Evolutionary conservation across 805 yeast genomes (phyloP), one percentile per base, ranked within the genome.

Genomic region (Barnettozyma californica): DNA sequence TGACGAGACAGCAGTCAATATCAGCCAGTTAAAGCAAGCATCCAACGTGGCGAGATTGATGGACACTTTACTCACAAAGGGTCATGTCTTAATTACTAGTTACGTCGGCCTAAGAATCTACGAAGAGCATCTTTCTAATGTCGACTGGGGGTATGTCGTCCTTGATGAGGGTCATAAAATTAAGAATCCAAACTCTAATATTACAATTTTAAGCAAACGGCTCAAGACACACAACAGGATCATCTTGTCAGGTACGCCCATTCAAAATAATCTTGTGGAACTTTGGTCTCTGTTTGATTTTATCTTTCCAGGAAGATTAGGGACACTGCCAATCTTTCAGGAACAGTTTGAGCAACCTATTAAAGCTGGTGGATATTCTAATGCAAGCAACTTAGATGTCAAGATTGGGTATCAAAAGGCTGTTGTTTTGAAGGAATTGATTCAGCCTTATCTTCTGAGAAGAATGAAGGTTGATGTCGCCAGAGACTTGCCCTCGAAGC

Each of bases 401-500:
- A 97, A 92, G 62, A 84, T 97, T 1, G 97, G 97, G 2, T 91
- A 88, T 62, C 89, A 89, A 63, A 94, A 98, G 69, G 99, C 99
- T 0, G 94, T 91, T 5, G 83, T 92, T 2, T 68, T 94, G 45
- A 73, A 96, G 44, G 96, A 94, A 58, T 67, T 92, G 55, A 88
- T 94, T 10, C 81, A 96, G 3, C 99, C 99, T 0, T 94, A 90
- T 64, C 68, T 94, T 46, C 68, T 94, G 43, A 71, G 99, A 54
- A 71, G 99, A 44, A 82, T 94, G 64, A 94, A 94, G 64, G 79
- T 84, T 10, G 99, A 94, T 62, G 99, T 94, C 19, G 99, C 99
- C 0, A 83, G 87, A 49, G 99, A 94, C 62, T 67, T 94, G 42
- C 99, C 99, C 0, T 81, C 89, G 52, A 94, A 94, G 66, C 84